Conservation (phyloP, 2,329 filamentous ascomycete species). For the Diplodia corticola region DNA sequence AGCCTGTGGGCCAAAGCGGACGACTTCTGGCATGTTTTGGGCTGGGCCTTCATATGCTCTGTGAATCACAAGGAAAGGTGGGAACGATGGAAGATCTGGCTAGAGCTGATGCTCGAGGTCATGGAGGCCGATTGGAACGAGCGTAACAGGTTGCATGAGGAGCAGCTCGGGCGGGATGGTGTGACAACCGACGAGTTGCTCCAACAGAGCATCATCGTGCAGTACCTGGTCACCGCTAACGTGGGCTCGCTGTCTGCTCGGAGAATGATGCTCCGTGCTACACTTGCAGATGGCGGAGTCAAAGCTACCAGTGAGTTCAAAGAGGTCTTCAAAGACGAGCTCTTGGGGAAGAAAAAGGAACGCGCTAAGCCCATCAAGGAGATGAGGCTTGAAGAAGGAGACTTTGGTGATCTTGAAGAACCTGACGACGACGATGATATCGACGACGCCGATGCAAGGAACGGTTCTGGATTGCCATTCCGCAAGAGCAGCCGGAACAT, state of each 20-base stretch:
- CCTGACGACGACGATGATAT: slow-evolving; percentile 23
- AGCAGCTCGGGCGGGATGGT: slow-evolving; percentile 34
- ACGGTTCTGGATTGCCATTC: background rate
- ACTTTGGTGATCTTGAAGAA: slow-evolving; percentile 22
- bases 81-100: slow-evolving; percentile 78
- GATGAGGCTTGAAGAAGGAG: slow-evolving; percentile 1
- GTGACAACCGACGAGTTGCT: slow-evolving; percentile 36
- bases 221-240: slow-evolving; percentile 54
- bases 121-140: slow-evolving; percentile 70
- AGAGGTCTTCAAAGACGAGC: slow-evolving; percentile 70
- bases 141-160: slow-evolving; percentile 53
- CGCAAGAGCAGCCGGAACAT: background rate
- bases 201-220: slow-evolving; percentile 59
- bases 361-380: slow-evolving; percentile 15
- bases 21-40: slow-evolving; percentile 85
- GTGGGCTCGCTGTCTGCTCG: slow-evolving; percentile 41
- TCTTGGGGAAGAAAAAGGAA: slow-evolving; percentile 47
- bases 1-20: slow-evolving; percentile 74
- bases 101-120: slow-evolving; percentile 76
- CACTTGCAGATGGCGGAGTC: slow-evolving; percentile 66
- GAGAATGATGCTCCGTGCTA: slow-evolving; percentile 62
- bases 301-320: slow-evolving; percentile 56
- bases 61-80: slow-evolving; percentile 71
- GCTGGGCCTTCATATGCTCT: slow-evolving; percentile 93
- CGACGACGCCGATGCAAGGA: slow-evolving; percentile 8